Percentiles rank a stretch among this genome's conserved stretches.
Evolutionary conservation across 2,329 filamentous ascomycete species (phyloP).

Genomic region (Fusarium metavorans): DNA sequence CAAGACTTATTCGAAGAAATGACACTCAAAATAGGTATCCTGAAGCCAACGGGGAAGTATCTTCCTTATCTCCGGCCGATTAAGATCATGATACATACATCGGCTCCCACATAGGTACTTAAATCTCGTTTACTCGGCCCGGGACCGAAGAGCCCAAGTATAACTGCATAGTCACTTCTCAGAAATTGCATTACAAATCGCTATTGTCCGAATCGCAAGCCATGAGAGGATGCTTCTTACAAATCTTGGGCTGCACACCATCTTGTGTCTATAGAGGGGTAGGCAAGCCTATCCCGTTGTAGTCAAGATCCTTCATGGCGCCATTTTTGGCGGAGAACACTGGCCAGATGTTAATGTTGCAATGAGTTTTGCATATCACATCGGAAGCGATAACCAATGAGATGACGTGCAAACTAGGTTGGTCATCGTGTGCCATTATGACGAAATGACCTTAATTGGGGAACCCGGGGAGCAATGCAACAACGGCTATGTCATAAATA

Average conservation of each 20-base stretch:
- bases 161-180: neutral
- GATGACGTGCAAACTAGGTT: neutral
- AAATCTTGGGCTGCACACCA: conserved; percentile 17
- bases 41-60: neutral
- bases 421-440: conserved; percentile 20
- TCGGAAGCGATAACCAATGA: neutral
- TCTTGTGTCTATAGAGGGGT: neutral
- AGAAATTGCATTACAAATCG: neutral
- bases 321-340: neutral
- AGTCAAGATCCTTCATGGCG: conserved; percentile 6
- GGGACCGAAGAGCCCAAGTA: neutral
- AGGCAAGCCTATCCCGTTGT: conserved; percentile 1
- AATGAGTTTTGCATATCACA: conserved; percentile 28
- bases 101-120: neutral
- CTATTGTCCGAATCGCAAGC: neutral
- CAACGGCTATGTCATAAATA: conserved; percentile 12
- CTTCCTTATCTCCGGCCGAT: neutral
- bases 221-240: conserved; percentile 2
- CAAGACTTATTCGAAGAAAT: neutral
- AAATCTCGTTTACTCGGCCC: neutral
- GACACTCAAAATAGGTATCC: neutral
- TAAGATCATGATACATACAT: neutral
- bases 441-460: conserved; percentile 15
- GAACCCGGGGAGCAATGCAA: neutral
- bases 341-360: conserved; percentile 13